Base-by-base conservation (phyloP, 345 rosid species). In the Lagerstroemia speciosa region DNA sequence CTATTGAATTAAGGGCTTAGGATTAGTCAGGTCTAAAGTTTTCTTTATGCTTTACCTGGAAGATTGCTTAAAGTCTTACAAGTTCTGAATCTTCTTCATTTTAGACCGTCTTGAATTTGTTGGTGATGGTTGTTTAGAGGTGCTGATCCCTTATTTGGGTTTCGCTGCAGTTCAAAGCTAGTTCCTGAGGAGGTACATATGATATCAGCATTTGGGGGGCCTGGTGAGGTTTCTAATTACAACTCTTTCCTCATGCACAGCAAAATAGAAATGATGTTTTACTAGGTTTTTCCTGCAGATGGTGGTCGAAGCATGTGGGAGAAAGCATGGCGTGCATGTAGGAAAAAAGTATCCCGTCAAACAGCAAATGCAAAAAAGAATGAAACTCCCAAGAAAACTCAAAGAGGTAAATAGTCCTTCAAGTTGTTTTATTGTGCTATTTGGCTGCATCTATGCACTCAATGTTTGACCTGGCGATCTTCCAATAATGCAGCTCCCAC, bases 151-250 rank as follows among this genome's bases (percentile, higher is more conserved):
- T 67, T 71, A 63, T 73, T 22, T 55, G 57, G 67, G 50, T 46
- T 41, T 68, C 79, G 71, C 64, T 79, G 81, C 91, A 95, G 99
- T 69, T 95, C 93, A 81, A 97, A 95, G 70, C 79, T 79, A 26
- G 85, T 79, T 68, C 99, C 99, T 10, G 99, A 95, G 75, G 99
- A 95, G 87, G 86, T 93, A 55, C 88, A 86, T 80, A 95, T 95
- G 99, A 81, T 86, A 73, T 88, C 99, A 16, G 97, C 98, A 60
- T 95, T 92, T 85, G 99, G 96, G 65, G 97, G 99, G 67, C 78
- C 78, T 67, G 98, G 99, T 95, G 70, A 84, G 77, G 72, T 74
- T 61, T 30, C 72, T 30, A 72, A 62, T 69, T 16, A 11, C 17
- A 40, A 62, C 30, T 57, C 52, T 74, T 45, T 64, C 7, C 32